Conservation (phyloP, 768 basidiomycete genomes). For the Kwoniella newhampshirensis region DNA sequence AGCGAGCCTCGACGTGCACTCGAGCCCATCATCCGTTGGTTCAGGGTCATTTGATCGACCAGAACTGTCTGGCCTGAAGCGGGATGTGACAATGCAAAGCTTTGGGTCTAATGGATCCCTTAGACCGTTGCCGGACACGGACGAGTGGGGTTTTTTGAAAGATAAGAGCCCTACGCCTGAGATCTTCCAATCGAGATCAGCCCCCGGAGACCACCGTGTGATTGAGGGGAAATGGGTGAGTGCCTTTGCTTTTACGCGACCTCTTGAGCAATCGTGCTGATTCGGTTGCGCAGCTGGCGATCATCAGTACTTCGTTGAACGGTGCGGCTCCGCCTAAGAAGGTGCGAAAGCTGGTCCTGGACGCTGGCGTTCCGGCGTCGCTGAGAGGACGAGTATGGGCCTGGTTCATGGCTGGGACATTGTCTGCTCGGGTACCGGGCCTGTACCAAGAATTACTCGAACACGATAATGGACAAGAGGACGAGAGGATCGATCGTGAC, state of each 20-base stretch:
- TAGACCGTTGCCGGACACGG: conserved; percentile 37
- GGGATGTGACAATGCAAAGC: conserved; percentile 8
- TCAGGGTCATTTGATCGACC: not conserved
- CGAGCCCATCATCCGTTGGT: not conserved
- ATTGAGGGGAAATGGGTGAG: conserved; percentile 48
- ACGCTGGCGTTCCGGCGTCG: conserved; percentile 39
- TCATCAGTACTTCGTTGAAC: conserved; percentile 36
- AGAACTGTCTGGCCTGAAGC: not conserved
- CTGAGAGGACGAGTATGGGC: conserved; percentile 48
- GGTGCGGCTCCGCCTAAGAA: conserved; percentile 37
- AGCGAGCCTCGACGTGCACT: conserved; percentile 2
- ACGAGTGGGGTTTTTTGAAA: conserved; percentile 50
- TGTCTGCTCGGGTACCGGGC: conserved; percentile 36
- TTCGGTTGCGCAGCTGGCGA: conserved; percentile 24
- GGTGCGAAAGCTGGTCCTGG: conserved; percentile 43
- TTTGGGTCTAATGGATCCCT: conserved; percentile 2
- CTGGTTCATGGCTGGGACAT: conserved; percentile 42
- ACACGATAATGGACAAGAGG: conserved; percentile 33
- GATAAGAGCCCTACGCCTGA: conserved; percentile 42
- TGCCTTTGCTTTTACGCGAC: no score
- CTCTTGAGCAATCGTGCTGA: no score
- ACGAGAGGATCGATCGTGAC: conserved; percentile 40
- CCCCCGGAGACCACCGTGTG: conserved; percentile 33
- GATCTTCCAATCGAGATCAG: conserved; percentile 33
- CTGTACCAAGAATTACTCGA: conserved; percentile 43